Evolutionary conservation across 768 basidiomycete species (phyloP).

Genomic region (Suillus alpinus): DNA sequence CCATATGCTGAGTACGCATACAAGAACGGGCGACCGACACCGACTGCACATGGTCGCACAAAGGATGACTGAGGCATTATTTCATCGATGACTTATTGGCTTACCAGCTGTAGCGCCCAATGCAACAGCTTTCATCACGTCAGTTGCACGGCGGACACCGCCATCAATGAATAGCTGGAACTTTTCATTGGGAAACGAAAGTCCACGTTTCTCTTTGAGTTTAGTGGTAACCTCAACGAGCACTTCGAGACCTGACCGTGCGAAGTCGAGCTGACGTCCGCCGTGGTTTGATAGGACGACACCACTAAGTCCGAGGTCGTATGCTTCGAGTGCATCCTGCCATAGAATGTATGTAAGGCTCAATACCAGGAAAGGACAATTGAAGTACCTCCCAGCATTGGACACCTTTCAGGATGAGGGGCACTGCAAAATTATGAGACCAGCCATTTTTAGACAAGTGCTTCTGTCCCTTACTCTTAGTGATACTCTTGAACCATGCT

Average conservation of each 20-base stretch:
- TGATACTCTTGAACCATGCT: constrained; percentile 59
- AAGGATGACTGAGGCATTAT: too few species aligned
- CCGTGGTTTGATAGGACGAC: constrained; percentile 62
- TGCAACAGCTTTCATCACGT: constrained; percentile 51
- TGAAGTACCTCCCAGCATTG: constrained; percentile 28
- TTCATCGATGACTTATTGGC: background rate
- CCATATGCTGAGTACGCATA: constrained; percentile 87
- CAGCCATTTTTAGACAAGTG: background rate
- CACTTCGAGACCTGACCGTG: constrained; percentile 36
- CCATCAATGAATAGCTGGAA: constrained; percentile 45
- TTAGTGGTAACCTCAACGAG: constrained; percentile 19
- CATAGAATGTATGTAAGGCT: background rate
- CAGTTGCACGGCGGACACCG: constrained; percentile 47
- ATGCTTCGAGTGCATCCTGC: constrained; percentile 37
- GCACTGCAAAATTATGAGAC: constrained; percentile 35
- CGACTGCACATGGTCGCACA: constrained; percentile 39
- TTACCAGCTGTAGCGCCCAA: constrained; percentile 44
- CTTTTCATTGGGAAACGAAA: constrained; percentile 12
- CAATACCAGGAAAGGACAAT: background rate
- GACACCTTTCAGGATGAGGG: constrained; percentile 63
- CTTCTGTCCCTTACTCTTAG: constrained; percentile 39
- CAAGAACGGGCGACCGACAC: constrained; percentile 77
- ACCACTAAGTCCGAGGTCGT: constrained; percentile 37
- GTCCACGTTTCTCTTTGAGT: constrained; percentile 8
- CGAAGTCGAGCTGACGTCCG: constrained; percentile 51